phyloP scores from a whole-genome alignment of 371 early-diverging fungal genomes.

The Mucor plumbeus region DNA sequence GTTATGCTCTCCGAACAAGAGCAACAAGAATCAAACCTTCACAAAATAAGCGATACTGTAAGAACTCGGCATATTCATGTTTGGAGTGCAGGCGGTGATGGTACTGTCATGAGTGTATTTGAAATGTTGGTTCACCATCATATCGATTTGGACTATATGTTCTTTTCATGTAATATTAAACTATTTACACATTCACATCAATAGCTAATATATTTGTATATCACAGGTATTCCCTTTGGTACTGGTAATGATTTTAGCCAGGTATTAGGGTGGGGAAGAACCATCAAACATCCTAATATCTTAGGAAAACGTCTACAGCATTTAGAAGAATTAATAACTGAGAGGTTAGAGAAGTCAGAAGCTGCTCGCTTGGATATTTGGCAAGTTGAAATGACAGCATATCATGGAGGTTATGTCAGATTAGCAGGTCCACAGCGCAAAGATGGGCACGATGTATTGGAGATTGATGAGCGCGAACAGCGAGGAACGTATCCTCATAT shows the following conservation, averaged over 20 bases:
- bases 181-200: not conserved
- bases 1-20: not conserved
- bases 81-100: constrained; percentile 73
- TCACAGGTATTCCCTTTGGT: constrained; percentile 64
- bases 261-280: constrained; percentile 71
- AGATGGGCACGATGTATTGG: constrained; percentile 33
- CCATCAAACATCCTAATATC: constrained; percentile 50
- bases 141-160: constrained; percentile 58
- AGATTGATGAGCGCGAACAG: constrained; percentile 12
- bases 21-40: not conserved
- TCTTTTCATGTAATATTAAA: constrained; percentile 57
- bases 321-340: constrained; percentile 51
- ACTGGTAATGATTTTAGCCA: constrained; percentile 73
- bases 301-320: constrained; percentile 49
- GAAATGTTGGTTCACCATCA: constrained; percentile 52
- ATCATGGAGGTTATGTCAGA: constrained; percentile 56
- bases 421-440: constrained; percentile 43
- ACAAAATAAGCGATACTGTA: constrained; percentile 16
- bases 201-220: not conserved
- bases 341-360: constrained; percentile 59
- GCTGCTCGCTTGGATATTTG: constrained; percentile 67
- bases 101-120: constrained; percentile 69
- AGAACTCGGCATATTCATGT: constrained; percentile 57
- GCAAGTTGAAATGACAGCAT: constrained; percentile 55
- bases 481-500: constrained; percentile 17